phyloP scores from a whole-genome alignment of 352 stramenopile genomes.

The Phytophthora brassicae region DNA sequence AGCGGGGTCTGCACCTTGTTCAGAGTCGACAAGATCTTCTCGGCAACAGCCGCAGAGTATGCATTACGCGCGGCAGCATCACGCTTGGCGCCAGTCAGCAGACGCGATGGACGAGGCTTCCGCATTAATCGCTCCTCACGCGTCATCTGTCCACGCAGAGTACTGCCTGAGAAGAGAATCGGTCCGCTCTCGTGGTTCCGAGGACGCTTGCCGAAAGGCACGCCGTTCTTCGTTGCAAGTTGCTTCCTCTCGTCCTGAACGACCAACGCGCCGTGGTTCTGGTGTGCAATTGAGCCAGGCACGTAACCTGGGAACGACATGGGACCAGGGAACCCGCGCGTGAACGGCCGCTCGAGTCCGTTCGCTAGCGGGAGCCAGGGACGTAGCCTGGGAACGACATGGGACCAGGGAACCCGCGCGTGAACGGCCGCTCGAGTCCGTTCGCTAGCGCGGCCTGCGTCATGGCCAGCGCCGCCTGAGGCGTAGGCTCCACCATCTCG shows the following conservation, averaged over 20 bases:
- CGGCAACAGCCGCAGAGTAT: constrained; percentile 73
- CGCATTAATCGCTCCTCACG: constrained; percentile 56
- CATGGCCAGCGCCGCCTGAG: constrained; percentile 55
- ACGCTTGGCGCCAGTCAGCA: constrained; percentile 72
- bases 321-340: constrained; percentile 27
- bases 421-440: constrained; percentile 40
- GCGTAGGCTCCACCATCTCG: constrained; percentile 65
- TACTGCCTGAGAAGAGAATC: constrained; percentile 39
- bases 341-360: constrained; percentile 42
- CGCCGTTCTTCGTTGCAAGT: constrained; percentile 16
- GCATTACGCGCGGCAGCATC: constrained; percentile 58
- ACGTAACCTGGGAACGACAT: constrained; percentile 40
- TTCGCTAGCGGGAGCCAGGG: too few species aligned
- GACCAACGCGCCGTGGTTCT: constrained; percentile 27
- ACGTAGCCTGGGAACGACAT: constrained; percentile 40
- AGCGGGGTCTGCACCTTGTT: constrained; percentile 84
- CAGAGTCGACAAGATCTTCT: constrained; percentile 80
- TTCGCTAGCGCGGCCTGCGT: constrained; percentile 54
- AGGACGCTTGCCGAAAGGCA: constrained; percentile 50
- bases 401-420: constrained; percentile 27
- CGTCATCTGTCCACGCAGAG: constrained; percentile 39
- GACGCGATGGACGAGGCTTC: constrained; percentile 63
- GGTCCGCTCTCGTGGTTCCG: constrained; percentile 40
- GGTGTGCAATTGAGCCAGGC: constrained; percentile 36
- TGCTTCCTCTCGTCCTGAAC: constrained; percentile 29